phyloP scores from a whole-genome alignment of 352 stramenopile genomes.

The Thalassiosira hispida region DNA sequence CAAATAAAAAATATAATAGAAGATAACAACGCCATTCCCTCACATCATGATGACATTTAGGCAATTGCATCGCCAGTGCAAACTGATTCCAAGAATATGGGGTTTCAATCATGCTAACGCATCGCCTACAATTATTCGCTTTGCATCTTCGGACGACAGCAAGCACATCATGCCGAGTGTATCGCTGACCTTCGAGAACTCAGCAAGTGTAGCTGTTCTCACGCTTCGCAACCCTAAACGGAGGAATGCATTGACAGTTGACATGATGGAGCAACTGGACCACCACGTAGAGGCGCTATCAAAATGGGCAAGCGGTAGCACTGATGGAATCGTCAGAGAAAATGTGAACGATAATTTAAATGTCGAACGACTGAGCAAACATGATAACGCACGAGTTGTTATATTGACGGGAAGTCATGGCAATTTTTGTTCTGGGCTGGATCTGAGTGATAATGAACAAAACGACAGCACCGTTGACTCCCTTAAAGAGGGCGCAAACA shows the following conservation, averaged over 20 bases:
- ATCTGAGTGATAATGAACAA: conserved; percentile 26
- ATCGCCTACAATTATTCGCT: not conserved
- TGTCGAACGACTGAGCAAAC: not conserved
- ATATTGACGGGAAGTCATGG: conserved; percentile 39
- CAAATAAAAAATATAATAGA: too few relatives aligned
- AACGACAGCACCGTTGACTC: not conserved
- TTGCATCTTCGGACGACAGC: not conserved
- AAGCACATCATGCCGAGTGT: not conserved
- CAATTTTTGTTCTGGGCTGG: conserved; percentile 49
- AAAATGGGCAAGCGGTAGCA: conserved; percentile 17
- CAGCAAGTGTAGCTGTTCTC: conserved; percentile 31
- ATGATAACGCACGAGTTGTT: conserved; percentile 36
- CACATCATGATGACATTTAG: not conserved
- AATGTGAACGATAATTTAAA: not conserved
- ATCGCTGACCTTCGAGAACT: conserved; percentile 27
- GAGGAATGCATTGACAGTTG: conserved; percentile 43
- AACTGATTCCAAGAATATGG: not conserved
- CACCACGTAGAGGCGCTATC: conserved; percentile 24
- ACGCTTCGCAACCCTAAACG: conserved; percentile 36
- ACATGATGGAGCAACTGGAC: conserved; percentile 55
- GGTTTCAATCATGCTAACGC: not conserved
- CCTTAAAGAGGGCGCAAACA: conserved; percentile 22
- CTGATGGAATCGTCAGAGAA: not conserved
- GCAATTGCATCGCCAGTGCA: not conserved
- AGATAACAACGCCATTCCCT: too few relatives aligned